Conservation (phyloP, 2,329 filamentous ascomycete species). For the Trichoderma semiorbis region DNA sequence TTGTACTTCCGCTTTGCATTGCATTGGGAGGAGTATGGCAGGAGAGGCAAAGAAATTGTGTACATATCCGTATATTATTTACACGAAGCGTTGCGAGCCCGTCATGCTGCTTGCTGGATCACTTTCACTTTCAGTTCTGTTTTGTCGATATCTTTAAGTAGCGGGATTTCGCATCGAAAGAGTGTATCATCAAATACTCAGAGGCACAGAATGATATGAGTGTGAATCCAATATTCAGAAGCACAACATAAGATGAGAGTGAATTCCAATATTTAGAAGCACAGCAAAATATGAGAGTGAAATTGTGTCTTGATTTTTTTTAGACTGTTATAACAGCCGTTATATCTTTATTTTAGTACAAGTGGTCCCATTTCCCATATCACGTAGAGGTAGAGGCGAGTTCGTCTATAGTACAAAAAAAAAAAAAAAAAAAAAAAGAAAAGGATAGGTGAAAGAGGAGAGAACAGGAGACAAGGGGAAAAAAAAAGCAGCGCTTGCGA, state of each 20-base stretch:
- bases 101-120: not conserved
- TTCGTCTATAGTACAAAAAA: conserved; percentile 16
- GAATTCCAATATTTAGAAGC: not conserved
- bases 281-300: not conserved
- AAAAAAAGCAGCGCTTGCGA: not conserved
- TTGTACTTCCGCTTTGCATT: not conserved
- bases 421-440: not conserved
- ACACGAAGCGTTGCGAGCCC: not conserved
- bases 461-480: not conserved
- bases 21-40: conserved; percentile 1
- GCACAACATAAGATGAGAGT: not conserved
- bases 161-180: not conserved
- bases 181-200: not conserved
- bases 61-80: not conserved
- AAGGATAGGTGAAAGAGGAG: not conserved
- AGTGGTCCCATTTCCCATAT: not conserved
- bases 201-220: too few relatives aligned
- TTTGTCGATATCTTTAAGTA: too few relatives aligned
- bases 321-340: not conserved
- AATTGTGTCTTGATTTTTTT: not conserved
- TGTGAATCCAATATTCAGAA: too few relatives aligned
- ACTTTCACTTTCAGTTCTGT: too few relatives aligned
- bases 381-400: conserved; percentile 14
- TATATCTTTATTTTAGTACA: not conserved
- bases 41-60: not conserved